phyloP scores from a whole-genome alignment of 495 filamentous ascomycete species.

The Aspergillus bertholletiae region DNA sequence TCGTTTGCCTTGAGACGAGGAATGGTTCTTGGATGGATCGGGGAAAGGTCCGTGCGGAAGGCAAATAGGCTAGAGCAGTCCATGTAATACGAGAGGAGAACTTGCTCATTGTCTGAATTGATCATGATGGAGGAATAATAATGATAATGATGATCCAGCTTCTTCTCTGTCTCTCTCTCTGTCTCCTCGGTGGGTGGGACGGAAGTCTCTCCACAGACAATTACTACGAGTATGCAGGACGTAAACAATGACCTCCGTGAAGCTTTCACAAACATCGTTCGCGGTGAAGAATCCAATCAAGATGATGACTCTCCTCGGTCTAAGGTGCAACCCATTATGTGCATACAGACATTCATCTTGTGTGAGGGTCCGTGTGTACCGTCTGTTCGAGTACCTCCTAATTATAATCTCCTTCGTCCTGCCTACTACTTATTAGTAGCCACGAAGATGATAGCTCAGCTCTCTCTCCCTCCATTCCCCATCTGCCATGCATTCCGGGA shows the following conservation, averaged over 20 bases:
- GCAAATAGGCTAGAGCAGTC: background rate
- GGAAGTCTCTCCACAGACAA: too few relatives aligned
- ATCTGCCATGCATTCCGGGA: conserved; percentile 19
- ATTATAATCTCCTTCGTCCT: background rate
- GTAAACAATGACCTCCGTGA: too few relatives aligned
- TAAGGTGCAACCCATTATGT: background rate
- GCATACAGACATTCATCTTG: background rate
- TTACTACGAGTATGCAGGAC: too few relatives aligned
- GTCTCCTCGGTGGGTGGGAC: too few relatives aligned
- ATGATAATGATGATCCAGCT: background rate
- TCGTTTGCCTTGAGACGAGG: conserved; percentile 4
- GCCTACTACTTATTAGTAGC: too few relatives aligned
- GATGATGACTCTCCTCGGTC: too few relatives aligned
- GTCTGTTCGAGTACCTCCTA: background rate
- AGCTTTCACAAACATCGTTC: too few relatives aligned
- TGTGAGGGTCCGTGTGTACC: background rate
- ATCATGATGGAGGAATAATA: too few relatives aligned
- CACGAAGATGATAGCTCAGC: background rate
- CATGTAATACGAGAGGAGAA: background rate
- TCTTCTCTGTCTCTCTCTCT: too few relatives aligned
- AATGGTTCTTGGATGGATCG: background rate
- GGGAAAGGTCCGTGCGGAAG: background rate
- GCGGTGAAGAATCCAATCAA: too few relatives aligned
- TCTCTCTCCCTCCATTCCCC: conserved; percentile 4
- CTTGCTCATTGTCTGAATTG: too few relatives aligned